Percentiles rank a stretch among this genome's conserved stretches.
Conservation (phyloP, 2,329 filamentous ascomycete species). For the Paecilomyces fulvus region DNA sequence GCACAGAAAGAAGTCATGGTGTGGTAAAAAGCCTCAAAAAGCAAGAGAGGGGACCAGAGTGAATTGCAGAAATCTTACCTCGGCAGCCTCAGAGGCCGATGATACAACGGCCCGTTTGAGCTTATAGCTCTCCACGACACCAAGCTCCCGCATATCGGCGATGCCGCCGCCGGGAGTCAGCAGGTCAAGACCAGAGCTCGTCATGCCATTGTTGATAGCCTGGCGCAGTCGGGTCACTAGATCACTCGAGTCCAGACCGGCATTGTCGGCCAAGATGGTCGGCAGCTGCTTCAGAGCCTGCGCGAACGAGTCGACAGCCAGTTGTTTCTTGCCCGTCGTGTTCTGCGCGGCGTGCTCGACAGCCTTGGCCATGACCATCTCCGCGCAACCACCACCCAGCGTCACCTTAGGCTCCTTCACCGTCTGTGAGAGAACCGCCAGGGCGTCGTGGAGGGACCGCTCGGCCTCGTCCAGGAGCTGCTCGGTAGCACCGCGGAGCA, state of each 20-base stretch:
- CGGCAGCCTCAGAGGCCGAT: slow-evolving; percentile 90
- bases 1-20: neutral
- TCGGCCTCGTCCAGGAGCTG: slow-evolving; percentile 96
- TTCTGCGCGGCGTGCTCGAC: slow-evolving; percentile 90
- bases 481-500: slow-evolving; percentile 90
- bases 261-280: slow-evolving; percentile 95
- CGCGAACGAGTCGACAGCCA: slow-evolving; percentile 86
- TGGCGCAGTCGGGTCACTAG: slow-evolving; percentile 85
- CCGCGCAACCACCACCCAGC: slow-evolving; percentile 87
- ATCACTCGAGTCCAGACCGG: slow-evolving; percentile 89
- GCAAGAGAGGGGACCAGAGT: neutral
- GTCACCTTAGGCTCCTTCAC: slow-evolving; percentile 91
- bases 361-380: slow-evolving; percentile 99
- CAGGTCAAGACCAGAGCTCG: slow-evolving; percentile 82
- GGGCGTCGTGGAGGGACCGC: slow-evolving; percentile 87
- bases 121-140: slow-evolving; percentile 97
- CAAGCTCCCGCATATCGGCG: slow-evolving; percentile 88
- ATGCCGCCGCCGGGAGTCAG: slow-evolving; percentile 85
- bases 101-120: slow-evolving; percentile 96
- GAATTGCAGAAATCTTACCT: slow-evolving; percentile 53
- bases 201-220: slow-evolving; percentile 90
- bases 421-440: slow-evolving; percentile 93
- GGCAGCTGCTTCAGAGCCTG: slow-evolving; percentile 84
- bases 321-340: slow-evolving; percentile 91
- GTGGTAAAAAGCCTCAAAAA: neutral